Evolutionary conservation across 2,329 filamentous ascomycete genomes (phyloP).

Genomic region (Aspergillus versicolor): DNA sequence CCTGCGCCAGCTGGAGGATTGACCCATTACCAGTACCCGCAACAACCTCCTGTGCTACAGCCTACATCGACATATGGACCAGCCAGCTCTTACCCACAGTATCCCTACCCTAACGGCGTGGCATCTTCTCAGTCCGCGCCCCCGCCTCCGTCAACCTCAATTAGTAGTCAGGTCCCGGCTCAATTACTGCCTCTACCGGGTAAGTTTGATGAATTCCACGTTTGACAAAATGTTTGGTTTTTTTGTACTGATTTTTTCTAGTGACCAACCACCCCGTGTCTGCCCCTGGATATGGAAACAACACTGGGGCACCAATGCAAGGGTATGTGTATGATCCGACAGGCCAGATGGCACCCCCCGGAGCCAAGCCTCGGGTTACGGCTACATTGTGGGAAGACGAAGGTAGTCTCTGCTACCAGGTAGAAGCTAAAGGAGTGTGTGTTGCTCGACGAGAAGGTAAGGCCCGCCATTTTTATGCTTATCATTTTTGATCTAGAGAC

Average conservation of each 20-base stretch:
- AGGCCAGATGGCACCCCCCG: conserved; percentile 87
- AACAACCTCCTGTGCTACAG: conserved; percentile 72
- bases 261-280: conserved; percentile 37
- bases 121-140: conserved; percentile 73
- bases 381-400: conserved; percentile 98
- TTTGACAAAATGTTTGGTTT: too few species aligned
- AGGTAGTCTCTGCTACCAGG: conserved; percentile 94
- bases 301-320: conserved; percentile 42
- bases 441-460: conserved; percentile 89
- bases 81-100: conserved; percentile 62
- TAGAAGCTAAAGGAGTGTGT: conserved; percentile 93
- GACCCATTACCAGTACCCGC: conserved; percentile 71
- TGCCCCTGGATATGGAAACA: conserved; percentile 41
- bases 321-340: conserved; percentile 71
- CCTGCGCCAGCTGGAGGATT: conserved; percentile 72
- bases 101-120: conserved; percentile 74
- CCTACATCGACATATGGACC: conserved; percentile 70
- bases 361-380: conserved; percentile 94
- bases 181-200: conserved; percentile 68
- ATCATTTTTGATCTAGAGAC: conserved; percentile 3
- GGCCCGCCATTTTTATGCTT: conserved; percentile 15
- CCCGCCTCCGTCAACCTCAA: conserved; percentile 67
- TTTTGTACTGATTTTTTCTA: conserved; percentile 19
- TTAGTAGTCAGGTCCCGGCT: conserved; percentile 65
- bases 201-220: conserved; percentile 23